These are phyloP conservation scores for Haplosporangium sp. DNA, from an alignment of 371 early-diverging fungal genomes.

Conservation along the genomic window DNA sequence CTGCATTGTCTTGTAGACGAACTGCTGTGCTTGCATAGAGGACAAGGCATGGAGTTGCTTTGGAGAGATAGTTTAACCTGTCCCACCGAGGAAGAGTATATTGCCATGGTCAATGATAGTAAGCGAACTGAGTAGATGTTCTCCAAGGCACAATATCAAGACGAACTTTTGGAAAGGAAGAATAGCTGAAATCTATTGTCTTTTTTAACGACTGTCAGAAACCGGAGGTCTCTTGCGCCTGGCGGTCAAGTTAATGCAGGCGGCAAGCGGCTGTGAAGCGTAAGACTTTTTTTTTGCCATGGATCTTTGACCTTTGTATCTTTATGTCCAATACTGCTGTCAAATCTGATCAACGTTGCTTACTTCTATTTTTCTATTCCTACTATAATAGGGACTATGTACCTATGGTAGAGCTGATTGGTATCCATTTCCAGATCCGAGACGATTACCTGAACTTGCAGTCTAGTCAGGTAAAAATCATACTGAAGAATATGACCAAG, in stretches of 20 bases:
- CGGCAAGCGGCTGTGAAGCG: conserved; percentile 62
- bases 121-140: conserved; percentile 34
- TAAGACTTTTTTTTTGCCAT: conserved; percentile 38
- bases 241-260: conserved; percentile 93
- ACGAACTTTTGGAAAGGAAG: too few relatives aligned
- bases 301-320: too few relatives aligned
- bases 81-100: conserved; percentile 89
- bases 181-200: not conserved
- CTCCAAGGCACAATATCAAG: too few relatives aligned
- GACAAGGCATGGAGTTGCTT: conserved; percentile 93
- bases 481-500: too few relatives aligned
- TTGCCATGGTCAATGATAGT: conserved; percentile 94
- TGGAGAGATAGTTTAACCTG: conserved; percentile 90
- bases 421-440: conserved; percentile 94
- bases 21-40: conserved; percentile 89
- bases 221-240: conserved; percentile 96
- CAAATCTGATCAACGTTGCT: not conserved
- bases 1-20: conserved; percentile 67
- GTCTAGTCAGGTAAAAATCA: conserved; percentile 71
- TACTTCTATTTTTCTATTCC: not conserved
- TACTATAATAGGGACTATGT: conserved; percentile 69
- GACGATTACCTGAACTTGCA: conserved; percentile 96
- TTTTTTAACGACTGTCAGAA: conserved; percentile 61
- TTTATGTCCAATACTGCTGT: not conserved
- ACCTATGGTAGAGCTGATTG: conserved; percentile 86